Evolutionary conservation across 192 early-diverging fungal genomes (phyloP), one percentile per base, ranked within the genome.

Genomic region (Podila minutissima): DNA sequence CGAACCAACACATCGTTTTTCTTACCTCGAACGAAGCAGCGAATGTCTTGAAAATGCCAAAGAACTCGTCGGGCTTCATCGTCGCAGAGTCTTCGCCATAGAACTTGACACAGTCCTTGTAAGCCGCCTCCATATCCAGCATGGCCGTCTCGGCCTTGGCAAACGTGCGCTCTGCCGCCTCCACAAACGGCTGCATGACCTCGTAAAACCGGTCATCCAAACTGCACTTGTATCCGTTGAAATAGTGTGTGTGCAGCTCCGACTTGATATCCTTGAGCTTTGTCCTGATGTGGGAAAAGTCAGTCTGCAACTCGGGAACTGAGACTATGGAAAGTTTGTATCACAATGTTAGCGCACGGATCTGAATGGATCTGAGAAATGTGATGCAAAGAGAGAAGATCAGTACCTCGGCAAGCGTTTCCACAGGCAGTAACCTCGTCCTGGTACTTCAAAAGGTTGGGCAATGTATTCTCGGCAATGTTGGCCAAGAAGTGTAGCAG

Each of bases 21-120:
- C 55, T 17, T 72, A 88, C 86, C 87, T 90, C 91, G 64, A 92
- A 95, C 62, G 91, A 92, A 5, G 91, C 86, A 3, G 87, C 86
- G 53, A 95, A 95, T 8, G 92, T 94, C 78, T 93, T 93, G 86
- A 94, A 95, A 28, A 95, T 89, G 19, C 92, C 90, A 87, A 95
- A 95, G 84, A 95, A 95, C 72, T 95, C 94, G 67, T 95, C 94
- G 4, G 94, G 92, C 53, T 92, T 89, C 86, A 91, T 94, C 8
- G 81, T 67, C 6, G 75, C 81, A 51, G 92, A 79, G 66, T 95
- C 90, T 75, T 95, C 94, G 61, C 94, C 94, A 63, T 88, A 95
- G 26, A 90, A 89, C 19, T 86, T 76, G 51, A 93, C 90, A 10
- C 89, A 88, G 64, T 91, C 90, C 60, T 87, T 88, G 71, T 93